Evolutionary conservation across 805 yeast genomes (phyloP), one percentile per base, ranked within the genome.

Genomic region (Ogataea polymorpha): DNA sequence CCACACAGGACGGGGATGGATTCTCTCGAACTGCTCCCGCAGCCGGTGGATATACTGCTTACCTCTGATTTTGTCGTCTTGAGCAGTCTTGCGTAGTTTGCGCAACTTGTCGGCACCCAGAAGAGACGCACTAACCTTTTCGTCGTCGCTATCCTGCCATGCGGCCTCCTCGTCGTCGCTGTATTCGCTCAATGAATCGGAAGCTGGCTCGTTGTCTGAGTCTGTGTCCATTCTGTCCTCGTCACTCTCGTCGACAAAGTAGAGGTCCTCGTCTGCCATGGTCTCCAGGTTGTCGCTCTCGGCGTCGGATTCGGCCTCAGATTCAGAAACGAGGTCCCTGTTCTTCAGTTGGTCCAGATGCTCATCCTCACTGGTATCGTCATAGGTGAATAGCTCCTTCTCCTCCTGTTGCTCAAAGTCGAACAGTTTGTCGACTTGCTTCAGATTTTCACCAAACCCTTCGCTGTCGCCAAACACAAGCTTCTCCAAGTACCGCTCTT

Each of bases 91-190:
- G 55, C 96, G 77, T 51, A 93, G 70, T 65, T 91, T 93, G 49
- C 76, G 80, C 23, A 82, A 62, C 50, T 75, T 78, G 49, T 82
- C 82, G 1, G 81, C 67, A 1, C 74, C 61, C 12, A 70, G 57
- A 23, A 93, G 63, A 2, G 93, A 77, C 6, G 91, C 71, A 15
- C 67, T 65, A 18, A 86, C 51, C 32, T 70, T 71, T 47, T 90
- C 98, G 61, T 93, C 99, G 55, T 90, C 98, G 43, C 95, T 82
- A 65, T 93, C 99, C 12, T 62, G 62, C 99, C 99, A 93, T 2
- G 82, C 88, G 9, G 51, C 53, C 3, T 56, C 62, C 18, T 50
- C 53, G 1, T 53, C 51, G 1, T 52, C 49, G 6, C 46, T 36
- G 27, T 24, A 51, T 65, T 49, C 59, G 17, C 52, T 44, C n/a